Conservation (phyloP, 768 basidiomycete genomes). For the Dioszegia aurantiaca region DNA sequence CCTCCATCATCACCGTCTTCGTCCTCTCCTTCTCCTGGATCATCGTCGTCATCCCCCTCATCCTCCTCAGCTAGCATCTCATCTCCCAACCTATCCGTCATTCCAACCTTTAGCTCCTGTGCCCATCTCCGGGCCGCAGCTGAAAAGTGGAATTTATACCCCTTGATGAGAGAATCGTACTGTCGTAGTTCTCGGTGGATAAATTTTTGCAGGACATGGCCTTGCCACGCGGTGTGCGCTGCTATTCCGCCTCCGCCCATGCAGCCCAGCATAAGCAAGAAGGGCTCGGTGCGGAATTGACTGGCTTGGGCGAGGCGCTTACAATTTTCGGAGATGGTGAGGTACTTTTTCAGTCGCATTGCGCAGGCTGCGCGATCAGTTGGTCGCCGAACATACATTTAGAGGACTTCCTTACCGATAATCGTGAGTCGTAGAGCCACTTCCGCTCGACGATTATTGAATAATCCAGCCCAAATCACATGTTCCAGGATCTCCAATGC, state of each 20-base stretch:
- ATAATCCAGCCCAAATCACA: slow-evolving; percentile 35
- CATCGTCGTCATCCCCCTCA: slow-evolving; percentile 28
- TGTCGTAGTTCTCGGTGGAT: slow-evolving; percentile 74
- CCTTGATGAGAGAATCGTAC: slow-evolving; percentile 58
- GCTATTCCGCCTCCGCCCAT: slow-evolving; percentile 66
- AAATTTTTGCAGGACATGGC: slow-evolving; percentile 76
- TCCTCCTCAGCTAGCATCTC: slow-evolving; percentile 29
- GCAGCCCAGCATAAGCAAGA: slow-evolving; percentile 70
- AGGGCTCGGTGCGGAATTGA: slow-evolving; percentile 84
- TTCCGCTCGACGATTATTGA: slow-evolving; percentile 63
- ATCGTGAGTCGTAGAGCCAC: slow-evolving; percentile 72
- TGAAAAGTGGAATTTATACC: slow-evolving; percentile 55
- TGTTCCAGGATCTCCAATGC: slow-evolving; percentile 50
- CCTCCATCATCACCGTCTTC: slow-evolving; percentile 18
- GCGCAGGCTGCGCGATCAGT: slow-evolving; percentile 64
- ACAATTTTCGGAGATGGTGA: slow-evolving; percentile 67
- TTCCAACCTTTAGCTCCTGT: slow-evolving; percentile 1
- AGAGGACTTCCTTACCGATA: slow-evolving; percentile 61
- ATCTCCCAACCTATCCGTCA: slow-evolving; percentile 19
- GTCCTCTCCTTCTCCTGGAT: no score
- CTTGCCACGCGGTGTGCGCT: slow-evolving; percentile 72
- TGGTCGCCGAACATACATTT: not conserved
- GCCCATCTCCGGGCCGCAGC: slow-evolving; percentile 22
- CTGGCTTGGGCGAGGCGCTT: slow-evolving; percentile 70
- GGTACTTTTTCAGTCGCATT: slow-evolving; percentile 60